Conservation (phyloP, 805 yeast genomes). For the Candida sonorensis region DNA sequence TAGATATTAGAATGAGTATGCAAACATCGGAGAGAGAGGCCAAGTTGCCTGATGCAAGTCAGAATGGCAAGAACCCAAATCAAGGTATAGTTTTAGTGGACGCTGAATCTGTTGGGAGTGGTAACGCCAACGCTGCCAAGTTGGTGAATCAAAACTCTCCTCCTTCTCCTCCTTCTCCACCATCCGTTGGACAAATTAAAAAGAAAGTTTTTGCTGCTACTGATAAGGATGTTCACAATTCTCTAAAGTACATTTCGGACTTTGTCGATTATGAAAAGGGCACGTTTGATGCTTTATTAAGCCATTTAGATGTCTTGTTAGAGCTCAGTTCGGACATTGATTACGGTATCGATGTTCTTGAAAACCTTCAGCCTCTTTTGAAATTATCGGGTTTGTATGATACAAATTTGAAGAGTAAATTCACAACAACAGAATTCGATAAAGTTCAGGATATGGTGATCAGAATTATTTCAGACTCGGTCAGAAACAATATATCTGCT, state of each 20-base stretch:
- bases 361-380: conserved; percentile 27
- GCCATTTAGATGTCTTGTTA: conserved; percentile 34
- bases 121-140: too few species aligned
- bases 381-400: conserved; percentile 22
- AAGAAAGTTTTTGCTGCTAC: too few species aligned
- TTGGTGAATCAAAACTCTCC: too few species aligned
- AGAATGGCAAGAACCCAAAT: conserved; percentile 10
- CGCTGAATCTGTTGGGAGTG: neutral
- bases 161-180: too few species aligned
- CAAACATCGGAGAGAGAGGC: conserved; percentile 72
- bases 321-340: conserved; percentile 66
- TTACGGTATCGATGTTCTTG: conserved; percentile 45
- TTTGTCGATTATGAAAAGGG: conserved; percentile 6
- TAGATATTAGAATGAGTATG: conserved; percentile 67
- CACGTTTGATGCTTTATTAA: conserved; percentile 6
- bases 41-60: conserved; percentile 36
- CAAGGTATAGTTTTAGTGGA: neutral
- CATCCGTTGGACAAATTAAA: too few species aligned
- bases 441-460: conserved; percentile 45
- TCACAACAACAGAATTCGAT: conserved; percentile 6
- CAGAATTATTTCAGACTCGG: conserved; percentile 56
- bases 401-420: conserved; percentile 1
- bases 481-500: conserved; percentile 62
- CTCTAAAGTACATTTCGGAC: conserved; percentile 4
- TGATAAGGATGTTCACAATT: conserved; percentile 2